Conservation (phyloP, 78 protist genomes). For the Isochrysis galbana region DNA sequence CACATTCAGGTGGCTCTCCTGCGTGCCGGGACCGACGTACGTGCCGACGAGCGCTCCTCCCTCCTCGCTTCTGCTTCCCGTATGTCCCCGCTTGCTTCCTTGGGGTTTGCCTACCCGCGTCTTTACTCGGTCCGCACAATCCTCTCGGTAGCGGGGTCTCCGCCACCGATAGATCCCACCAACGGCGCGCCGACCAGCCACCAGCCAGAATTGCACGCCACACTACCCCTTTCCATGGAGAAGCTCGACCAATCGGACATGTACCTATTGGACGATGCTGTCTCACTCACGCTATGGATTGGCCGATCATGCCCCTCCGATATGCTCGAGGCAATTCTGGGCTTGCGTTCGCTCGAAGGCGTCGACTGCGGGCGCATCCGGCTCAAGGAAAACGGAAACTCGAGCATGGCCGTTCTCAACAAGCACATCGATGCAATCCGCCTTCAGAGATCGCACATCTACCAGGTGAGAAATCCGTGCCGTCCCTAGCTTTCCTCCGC, state of each 20-base stretch:
- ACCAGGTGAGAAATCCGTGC: too few relatives aligned
- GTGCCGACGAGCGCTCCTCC: conserved; percentile 14
- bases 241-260: neutral
- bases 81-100: neutral
- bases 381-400: neutral
- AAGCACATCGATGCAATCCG: neutral
- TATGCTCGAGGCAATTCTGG: neutral
- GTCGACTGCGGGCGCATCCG: neutral
- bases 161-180: neutral
- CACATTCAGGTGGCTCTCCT: neutral
- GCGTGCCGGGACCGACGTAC: neutral
- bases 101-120: neutral
- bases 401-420: neutral
- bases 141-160: neutral
- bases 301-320: neutral
- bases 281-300: neutral
- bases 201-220: neutral
- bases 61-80: neutral
- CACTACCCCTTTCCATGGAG: neutral
- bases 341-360: neutral
- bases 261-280: conserved; percentile 12
- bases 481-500: too few relatives aligned
- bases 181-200: neutral
- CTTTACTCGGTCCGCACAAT: neutral
- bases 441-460: neutral